Base-by-base conservation (phyloP, 1,139 yeast species). In the Debaryomycetaceae sp. region DNA sequence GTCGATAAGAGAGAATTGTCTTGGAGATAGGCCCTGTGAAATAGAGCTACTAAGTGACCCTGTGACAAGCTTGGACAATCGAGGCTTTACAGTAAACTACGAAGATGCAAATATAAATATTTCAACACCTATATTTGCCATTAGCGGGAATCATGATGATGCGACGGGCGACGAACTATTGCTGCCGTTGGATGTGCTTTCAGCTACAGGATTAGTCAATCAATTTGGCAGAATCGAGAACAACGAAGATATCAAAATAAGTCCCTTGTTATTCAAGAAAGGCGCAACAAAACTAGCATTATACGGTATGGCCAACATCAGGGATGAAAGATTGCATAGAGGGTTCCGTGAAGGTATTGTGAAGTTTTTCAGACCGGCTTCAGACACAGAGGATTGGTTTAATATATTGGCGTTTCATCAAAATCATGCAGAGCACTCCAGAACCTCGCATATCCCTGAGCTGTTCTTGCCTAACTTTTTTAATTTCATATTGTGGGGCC, bases 131-230 rank as follows among this genome's bases (percentile, higher is more conserved):
- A 80, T 93, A 20, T 90, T 93, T 72, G 95, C 95, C 8, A 93
- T 95, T 7, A 83, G 93, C 46, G 99, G 99, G 3, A 93, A 93
- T 57, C 99, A 93, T 62, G 99, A 93, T 63, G 99, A 93, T 65
- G 90, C 97, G 1, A 87, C 97, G 0, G 99, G 99, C 0, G 87
- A 83, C 42, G 87, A 86, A 3, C 68, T 89, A 48, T 69, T 93
- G n/a, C 84, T 91, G 51, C 97, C 99, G 0, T 72, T 93, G 71
- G 99, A 93, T 62, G 69, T 95, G 3, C 67, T 95, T 14, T 81
- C 89, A 30, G 89, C 86, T 3, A 70, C 90, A 0, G 99, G 99
- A 0, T 68, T 91, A 42, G 69, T 93, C 27, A 93, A 95, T 62
- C 95, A 91, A 66, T 91, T 90, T 64, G 99, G 99, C 1, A 79